These are phyloP conservation scores for Penicillium desertorum DNA, from an alignment of 495 filamentous ascomycete genomes.

Conservation along the genomic window DNA sequence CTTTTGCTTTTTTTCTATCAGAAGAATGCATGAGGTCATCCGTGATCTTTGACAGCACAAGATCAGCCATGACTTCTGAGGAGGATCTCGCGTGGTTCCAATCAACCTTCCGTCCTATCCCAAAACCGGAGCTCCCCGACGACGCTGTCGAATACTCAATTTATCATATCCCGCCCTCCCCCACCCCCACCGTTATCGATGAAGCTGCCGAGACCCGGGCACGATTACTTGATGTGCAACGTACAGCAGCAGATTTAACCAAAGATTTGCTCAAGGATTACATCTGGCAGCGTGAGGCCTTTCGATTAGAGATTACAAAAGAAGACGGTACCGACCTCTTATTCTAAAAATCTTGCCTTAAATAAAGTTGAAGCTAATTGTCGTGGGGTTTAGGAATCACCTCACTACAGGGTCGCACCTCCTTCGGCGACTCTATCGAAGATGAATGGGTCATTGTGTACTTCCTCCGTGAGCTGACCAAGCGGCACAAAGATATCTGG, in stretches of 20 bases:
- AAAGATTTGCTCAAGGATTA: conserved; percentile 71
- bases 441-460: conserved; percentile 98
- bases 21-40: conserved; percentile 45
- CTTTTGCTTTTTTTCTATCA: conserved; percentile 22
- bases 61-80: conserved; percentile 41
- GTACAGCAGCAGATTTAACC: conserved; percentile 59
- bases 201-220: conserved; percentile 51
- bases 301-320: conserved; percentile 60
- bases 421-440: conserved; percentile 90
- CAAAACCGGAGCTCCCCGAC: conserved; percentile 71
- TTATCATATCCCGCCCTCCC: conserved; percentile 57
- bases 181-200: conserved; percentile 49
- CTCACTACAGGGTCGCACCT: conserved; percentile 66
- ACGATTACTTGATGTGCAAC: conserved; percentile 69
- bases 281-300: conserved; percentile 90
- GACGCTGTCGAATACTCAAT: conserved; percentile 87
- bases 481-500: conserved; percentile 73
- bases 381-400: conserved; percentile 34
- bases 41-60: conserved; percentile 11
- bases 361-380: conserved; percentile 7
- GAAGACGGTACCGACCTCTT: conserved; percentile 51
- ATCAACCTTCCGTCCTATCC: conserved; percentile 55
- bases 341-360: not conserved
- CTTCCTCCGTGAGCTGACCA: conserved; percentile 79
- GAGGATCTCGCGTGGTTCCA: conserved; percentile 53